Evolutionary conservation across 805 yeast genomes (phyloP).

Genomic region (Tetrapisispora phaffii): DNA sequence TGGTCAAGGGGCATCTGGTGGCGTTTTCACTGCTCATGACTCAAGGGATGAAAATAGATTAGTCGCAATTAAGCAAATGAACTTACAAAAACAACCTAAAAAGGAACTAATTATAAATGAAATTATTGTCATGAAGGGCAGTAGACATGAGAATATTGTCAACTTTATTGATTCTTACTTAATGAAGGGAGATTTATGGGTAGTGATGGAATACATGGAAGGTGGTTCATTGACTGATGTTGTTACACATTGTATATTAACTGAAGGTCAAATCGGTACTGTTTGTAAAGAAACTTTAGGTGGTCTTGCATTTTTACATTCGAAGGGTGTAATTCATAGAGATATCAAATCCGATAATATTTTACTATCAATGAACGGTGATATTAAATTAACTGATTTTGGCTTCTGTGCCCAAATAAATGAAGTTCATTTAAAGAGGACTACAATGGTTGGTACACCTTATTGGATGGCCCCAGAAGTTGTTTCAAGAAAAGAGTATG

Average conservation of each 20-base stretch:
- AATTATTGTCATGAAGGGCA: constrained; percentile 89
- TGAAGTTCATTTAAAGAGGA: constrained; percentile 73
- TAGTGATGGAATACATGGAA: constrained; percentile 98
- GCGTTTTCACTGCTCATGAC: constrained; percentile 83
- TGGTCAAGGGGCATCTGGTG: constrained; percentile 98
- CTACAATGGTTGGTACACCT: constrained; percentile 99
- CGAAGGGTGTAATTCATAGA: constrained; percentile 86
- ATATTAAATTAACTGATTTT: constrained; percentile 88
- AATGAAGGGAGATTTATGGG: constrained; percentile 81
- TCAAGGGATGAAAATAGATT: constrained; percentile 37
- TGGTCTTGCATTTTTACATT: constrained; percentile 81
- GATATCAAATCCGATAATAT: constrained; percentile 95
- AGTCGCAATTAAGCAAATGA: constrained; percentile 96
- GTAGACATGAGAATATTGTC: constrained; percentile 84
- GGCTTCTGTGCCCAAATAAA: constrained; percentile 94
- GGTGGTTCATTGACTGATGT: constrained; percentile 96
- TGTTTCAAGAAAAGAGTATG: constrained; percentile 88
- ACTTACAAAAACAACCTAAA: constrained; percentile 86
- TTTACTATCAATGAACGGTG: constrained; percentile 70
- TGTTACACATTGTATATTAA: constrained; percentile 77
- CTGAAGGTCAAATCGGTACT: constrained; percentile 91
- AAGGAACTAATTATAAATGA: constrained; percentile 92
- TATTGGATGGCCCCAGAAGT: constrained; percentile 99
- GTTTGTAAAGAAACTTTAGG: constrained; percentile 84
- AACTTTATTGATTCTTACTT: constrained; percentile 83